phyloP scores from a whole-genome alignment of 2,329 filamentous ascomycete genomes.

The Myotisia sp. region DNA sequence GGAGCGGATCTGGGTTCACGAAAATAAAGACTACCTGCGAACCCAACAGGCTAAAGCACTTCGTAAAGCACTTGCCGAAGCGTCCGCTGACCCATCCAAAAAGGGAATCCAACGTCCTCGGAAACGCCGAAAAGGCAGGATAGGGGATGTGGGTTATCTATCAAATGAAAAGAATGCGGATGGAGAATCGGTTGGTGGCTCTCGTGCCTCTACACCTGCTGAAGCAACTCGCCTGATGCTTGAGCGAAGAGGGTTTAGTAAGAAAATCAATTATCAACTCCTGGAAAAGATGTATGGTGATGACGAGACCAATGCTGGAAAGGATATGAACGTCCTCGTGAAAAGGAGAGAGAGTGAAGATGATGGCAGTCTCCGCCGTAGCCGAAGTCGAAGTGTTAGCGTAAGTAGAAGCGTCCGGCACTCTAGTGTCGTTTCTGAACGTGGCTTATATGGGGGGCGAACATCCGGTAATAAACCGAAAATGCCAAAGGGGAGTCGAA shows the following conservation, averaged over 20 bases:
- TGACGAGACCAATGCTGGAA: constrained; percentile 15
- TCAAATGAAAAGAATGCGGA: constrained; percentile 34
- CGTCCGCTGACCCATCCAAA: constrained; percentile 25
- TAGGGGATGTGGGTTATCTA: constrained; percentile 35
- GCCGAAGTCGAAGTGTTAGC: constrained; percentile 23
- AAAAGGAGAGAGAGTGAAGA: constrained; percentile 12
- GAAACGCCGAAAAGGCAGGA: constrained; percentile 35
- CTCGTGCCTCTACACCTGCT: constrained; percentile 51
- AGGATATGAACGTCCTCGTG: neutral
- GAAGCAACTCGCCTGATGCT: constrained; percentile 56
- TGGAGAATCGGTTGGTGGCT: constrained; percentile 50
- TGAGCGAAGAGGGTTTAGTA: constrained; percentile 54
- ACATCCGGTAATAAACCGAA: constrained; percentile 1
- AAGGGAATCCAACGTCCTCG: constrained; percentile 29
- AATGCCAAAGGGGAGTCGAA: constrained; percentile 1
- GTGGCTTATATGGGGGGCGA: constrained; percentile 10
- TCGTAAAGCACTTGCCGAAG: constrained; percentile 50
- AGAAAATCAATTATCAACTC: constrained; percentile 55
- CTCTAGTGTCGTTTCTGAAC: constrained; percentile 9
- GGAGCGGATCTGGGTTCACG: constrained; percentile 84
- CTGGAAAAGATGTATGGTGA: constrained; percentile 29
- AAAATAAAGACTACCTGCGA: constrained; percentile 87
- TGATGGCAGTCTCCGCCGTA: constrained; percentile 5
- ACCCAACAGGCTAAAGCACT: constrained; percentile 73
- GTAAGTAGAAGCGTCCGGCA: constrained; percentile 10